Conservation (phyloP, 495 filamentous ascomycete species). For the Pseudomonodictys pantanalensis region DNA sequence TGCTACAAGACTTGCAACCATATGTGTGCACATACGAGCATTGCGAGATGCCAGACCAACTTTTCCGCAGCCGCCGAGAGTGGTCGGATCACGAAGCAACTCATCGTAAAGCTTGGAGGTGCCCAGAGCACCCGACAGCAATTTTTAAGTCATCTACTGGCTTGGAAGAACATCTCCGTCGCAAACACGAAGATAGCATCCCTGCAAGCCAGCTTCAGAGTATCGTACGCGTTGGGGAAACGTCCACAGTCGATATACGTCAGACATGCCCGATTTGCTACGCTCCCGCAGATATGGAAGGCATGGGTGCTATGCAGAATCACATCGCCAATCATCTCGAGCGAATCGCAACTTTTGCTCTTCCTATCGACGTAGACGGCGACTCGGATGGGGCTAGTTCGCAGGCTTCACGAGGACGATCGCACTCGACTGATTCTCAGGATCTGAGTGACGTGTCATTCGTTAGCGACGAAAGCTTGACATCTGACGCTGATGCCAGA, state of each 20-base stretch:
- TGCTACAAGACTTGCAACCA: conserved; percentile 30
- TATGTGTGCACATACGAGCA: conserved; percentile 31
- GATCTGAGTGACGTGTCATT: conserved; percentile 9
- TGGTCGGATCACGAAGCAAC: conserved; percentile 31
- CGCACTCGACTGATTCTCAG: conserved; percentile 1
- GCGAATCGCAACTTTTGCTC: conserved; percentile 26
- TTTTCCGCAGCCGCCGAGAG: conserved; percentile 30
- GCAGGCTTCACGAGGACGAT: conserved; percentile 22
- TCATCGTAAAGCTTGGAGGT: conserved; percentile 30
- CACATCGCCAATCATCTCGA: conserved; percentile 33
- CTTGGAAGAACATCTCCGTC: conserved; percentile 23
- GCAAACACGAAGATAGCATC: conserved; percentile 17
- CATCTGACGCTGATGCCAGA: background rate
- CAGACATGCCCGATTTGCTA: conserved; percentile 29
- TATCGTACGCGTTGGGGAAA: conserved; percentile 30
- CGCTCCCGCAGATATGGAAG: conserved; percentile 24
- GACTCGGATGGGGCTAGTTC: conserved; percentile 24
- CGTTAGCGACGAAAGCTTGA: too few relatives aligned
- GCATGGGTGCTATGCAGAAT: conserved; percentile 21
- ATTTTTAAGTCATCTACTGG: conserved; percentile 17
- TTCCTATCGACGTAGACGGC: conserved; percentile 23
- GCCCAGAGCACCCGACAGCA: conserved; percentile 27
- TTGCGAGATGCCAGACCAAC: conserved; percentile 19
- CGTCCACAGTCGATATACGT: conserved; percentile 25
- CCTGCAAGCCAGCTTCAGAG: conserved; percentile 21